Conservation (phyloP, 2,329 filamentous ascomycete genomes). For the Ophiocordyceps unilateralis region DNA sequence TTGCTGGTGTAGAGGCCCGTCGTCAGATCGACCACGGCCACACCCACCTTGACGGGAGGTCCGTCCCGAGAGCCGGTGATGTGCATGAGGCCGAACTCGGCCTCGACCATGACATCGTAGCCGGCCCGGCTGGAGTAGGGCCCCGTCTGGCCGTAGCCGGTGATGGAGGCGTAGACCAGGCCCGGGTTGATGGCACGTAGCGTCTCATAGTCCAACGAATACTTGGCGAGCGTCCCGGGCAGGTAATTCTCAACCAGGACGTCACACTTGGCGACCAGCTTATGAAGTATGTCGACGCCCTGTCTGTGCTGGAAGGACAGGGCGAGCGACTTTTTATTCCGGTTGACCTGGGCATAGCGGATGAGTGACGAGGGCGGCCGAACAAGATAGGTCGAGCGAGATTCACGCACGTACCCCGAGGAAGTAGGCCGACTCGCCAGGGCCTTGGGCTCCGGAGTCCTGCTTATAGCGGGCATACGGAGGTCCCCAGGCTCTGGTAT, state of each 20-base stretch:
- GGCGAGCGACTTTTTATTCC: constrained; percentile 90
- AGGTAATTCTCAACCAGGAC: constrained; percentile 96
- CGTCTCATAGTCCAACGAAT: constrained; percentile 73
- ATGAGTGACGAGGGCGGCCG: background rate
- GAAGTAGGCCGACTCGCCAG: constrained; percentile 91
- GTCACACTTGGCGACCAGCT: constrained; percentile 69
- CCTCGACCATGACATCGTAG: constrained; percentile 99
- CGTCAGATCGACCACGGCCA: constrained; percentile 90
- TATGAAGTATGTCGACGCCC: constrained; percentile 75
- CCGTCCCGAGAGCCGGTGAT: constrained; percentile 83
- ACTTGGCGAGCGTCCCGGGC: constrained; percentile 77
- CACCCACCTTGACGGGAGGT: constrained; percentile 89
- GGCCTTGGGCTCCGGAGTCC: constrained; percentile 41
- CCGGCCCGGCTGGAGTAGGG: constrained; percentile 77
- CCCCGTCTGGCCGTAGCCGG: constrained; percentile 89
- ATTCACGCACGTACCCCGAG: constrained; percentile 52
- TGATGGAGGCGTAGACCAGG: constrained; percentile 90
- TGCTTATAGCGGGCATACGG: constrained; percentile 70
- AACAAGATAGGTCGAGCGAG: background rate
- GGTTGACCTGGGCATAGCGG: constrained; percentile 50
- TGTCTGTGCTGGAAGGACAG: constrained; percentile 76
- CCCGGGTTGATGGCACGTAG: constrained; percentile 66
- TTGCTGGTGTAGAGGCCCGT: constrained; percentile 93
- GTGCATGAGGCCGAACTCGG: constrained; percentile 96
- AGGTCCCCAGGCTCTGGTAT: constrained; percentile 91